These are phyloP conservation scores for Termitomyces sp. DNA, from an alignment of 768 basidiomycete species.

Conservation along the genomic window DNA sequence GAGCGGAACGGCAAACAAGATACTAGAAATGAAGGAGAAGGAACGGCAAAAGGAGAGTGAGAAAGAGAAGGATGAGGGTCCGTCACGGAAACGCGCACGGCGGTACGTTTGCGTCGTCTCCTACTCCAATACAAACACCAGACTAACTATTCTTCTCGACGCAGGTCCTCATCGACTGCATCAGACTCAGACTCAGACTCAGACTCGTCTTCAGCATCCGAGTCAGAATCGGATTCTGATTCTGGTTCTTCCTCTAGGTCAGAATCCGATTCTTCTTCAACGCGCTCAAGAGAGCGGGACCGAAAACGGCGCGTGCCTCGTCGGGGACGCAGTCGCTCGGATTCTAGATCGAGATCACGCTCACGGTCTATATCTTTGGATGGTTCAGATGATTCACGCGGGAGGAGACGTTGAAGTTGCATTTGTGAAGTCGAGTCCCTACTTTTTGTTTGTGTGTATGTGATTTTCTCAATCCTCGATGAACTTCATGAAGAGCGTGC, in stretches of 20 bases:
- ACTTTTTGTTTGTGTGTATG: not conserved
- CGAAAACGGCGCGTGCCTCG: slow-evolving; percentile 35
- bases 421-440: not conserved
- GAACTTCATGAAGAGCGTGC: not conserved
- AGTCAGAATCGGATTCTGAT: slow-evolving; percentile 14
- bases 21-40: slow-evolving; percentile 81
- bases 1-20: slow-evolving; percentile 79
- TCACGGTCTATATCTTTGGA: slow-evolving; percentile 10
- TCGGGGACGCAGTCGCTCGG: slow-evolving; percentile 15
- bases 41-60: slow-evolving; percentile 46
- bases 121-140: not conserved
- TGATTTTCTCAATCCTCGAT: not conserved
- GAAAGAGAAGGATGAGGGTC: slow-evolving; percentile 33
- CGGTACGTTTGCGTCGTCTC: slow-evolving; percentile 22
- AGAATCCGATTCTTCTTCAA: slow-evolving; percentile 34
- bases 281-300: slow-evolving; percentile 38
- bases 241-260: slow-evolving; percentile 20
- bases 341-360: slow-evolving; percentile 10
- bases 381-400: slow-evolving; percentile 18
- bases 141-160: not conserved
- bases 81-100: slow-evolving; percentile 34
- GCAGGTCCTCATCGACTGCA: slow-evolving; percentile 11
- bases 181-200: not conserved
- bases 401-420: slow-evolving; percentile 5
- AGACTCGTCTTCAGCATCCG: slow-evolving; percentile 11